Percentiles rank a stretch among this genome's conserved stretches.
These are phyloP conservation scores for Claviceps arundinis DNA, from an alignment of 2,329 filamentous ascomycete genomes.

Conservation along the genomic window DNA sequence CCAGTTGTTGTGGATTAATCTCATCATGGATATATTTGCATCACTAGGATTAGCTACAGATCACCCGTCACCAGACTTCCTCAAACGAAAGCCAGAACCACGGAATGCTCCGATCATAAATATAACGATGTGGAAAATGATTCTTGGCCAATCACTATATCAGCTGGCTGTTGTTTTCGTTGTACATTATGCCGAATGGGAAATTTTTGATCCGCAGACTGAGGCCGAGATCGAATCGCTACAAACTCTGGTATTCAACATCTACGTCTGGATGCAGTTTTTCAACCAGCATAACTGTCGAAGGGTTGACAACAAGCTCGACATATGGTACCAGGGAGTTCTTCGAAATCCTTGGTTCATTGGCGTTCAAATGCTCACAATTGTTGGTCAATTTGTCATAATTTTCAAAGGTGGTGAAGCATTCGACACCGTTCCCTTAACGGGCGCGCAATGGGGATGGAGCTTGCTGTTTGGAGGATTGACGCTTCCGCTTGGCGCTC, in stretches of 20 bases:
- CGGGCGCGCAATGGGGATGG: slow-evolving; percentile 56
- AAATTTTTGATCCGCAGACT: slow-evolving; percentile 40
- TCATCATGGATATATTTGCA: slow-evolving; percentile 58
- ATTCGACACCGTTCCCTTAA: slow-evolving; percentile 48
- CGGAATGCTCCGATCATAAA: slow-evolving; percentile 64
- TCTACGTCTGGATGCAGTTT: slow-evolving; percentile 82
- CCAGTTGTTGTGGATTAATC: slow-evolving; percentile 54
- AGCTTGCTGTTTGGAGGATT: slow-evolving; percentile 54
- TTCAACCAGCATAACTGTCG: slow-evolving; percentile 76
- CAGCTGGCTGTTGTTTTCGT: slow-evolving; percentile 50
- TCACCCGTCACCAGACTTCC: slow-evolving; percentile 40
- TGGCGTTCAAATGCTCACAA: slow-evolving; percentile 50
- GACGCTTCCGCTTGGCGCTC: slow-evolving; percentile 46
- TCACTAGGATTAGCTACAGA: slow-evolving; percentile 52
- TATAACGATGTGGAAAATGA: slow-evolving; percentile 81
- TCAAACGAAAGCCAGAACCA: slow-evolving; percentile 55
- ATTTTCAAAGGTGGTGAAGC: slow-evolving; percentile 56
- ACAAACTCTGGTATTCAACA: slow-evolving; percentile 67
- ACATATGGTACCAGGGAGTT: slow-evolving; percentile 65
- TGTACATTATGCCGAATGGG: slow-evolving; percentile 46
- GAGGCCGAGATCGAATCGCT: slow-evolving; percentile 21
- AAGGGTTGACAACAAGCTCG: slow-evolving; percentile 69
- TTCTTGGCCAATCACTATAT: slow-evolving; percentile 66
- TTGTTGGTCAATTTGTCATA: slow-evolving; percentile 59
- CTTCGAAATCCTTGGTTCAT: slow-evolving; percentile 66